These are phyloP conservation scores for Aspergillus sp. DNA, from an alignment of 2,329 filamentous ascomycete genomes.

Conservation along the genomic window DNA sequence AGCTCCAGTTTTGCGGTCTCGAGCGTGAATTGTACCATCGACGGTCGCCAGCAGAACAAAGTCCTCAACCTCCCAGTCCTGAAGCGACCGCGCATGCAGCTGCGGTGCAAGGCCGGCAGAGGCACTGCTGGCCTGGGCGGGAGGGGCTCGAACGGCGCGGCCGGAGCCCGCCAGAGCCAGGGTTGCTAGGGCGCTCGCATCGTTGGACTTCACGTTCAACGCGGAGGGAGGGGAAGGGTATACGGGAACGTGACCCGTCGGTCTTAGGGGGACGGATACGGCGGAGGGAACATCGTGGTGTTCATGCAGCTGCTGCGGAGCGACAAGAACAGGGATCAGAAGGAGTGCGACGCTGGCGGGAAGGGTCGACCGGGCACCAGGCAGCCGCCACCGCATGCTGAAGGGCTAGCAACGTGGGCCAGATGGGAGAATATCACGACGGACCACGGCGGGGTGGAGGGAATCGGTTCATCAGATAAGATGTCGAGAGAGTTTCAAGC, in stretches of 20 bases:
- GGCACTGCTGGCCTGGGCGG: conserved; percentile 69
- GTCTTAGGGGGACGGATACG: conserved; percentile 34
- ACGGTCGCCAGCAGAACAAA: conserved; percentile 99
- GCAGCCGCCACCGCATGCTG: conserved; percentile 68
- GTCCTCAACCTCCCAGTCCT: conserved; percentile 99
- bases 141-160: conserved; percentile 91
- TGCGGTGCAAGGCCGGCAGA: conserved; percentile 75
- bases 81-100: conserved; percentile 93
- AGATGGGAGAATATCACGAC: conserved; percentile 5
- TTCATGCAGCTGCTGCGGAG: conserved; percentile 65
- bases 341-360: conserved; percentile 63
- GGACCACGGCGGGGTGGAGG: conserved; percentile 6
- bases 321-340: conserved; percentile 63
- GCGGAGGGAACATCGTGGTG: conserved; percentile 34
- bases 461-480: conserved; percentile 17
- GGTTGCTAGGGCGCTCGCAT: conserved; percentile 97
- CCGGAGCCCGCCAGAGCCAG: conserved; percentile 82
- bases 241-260: conserved; percentile 27
- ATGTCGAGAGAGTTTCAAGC: not conserved
- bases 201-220: conserved; percentile 49
- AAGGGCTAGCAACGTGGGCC: conserved; percentile 40
- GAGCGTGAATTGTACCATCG: conserved; percentile 93
- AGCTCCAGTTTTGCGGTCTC: conserved; percentile 82
- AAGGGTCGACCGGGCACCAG: conserved; percentile 60
- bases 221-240: conserved; percentile 27